A percentile compares a stretch with the other conserved stretches of the same genome.
Evolutionary conservation across 495 filamentous ascomycete species (phyloP).

Genomic region (Tricharina praecox): DNA sequence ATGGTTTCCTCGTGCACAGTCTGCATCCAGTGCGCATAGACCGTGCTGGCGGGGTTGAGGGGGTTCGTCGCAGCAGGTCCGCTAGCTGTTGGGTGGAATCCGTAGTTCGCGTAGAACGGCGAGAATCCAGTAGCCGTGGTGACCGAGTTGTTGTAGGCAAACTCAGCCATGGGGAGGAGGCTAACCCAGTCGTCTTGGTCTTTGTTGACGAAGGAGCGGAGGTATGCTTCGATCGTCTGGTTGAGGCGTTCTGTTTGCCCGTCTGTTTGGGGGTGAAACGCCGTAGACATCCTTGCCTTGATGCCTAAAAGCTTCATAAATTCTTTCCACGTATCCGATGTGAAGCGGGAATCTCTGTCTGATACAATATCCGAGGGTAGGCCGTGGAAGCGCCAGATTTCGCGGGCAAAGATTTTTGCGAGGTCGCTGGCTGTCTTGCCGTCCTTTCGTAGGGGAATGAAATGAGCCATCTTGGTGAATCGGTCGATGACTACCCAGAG

Average conservation of each 20-base stretch:
- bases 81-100: background rate
- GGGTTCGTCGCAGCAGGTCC: background rate
- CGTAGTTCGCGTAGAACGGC: slow-evolving; percentile 5
- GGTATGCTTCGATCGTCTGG: background rate
- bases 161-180: slow-evolving; percentile 1
- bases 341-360: slow-evolving; percentile 6
- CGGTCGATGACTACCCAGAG: slow-evolving; percentile 7
- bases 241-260: slow-evolving; percentile 1
- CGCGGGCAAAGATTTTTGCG: background rate
- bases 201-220: slow-evolving; percentile 4
- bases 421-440: background rate
- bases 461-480: slow-evolving; percentile 15
- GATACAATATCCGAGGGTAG: slow-evolving; percentile 8
- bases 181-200: slow-evolving; percentile 4
- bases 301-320: slow-evolving; percentile 2
- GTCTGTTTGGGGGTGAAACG: slow-evolving; percentile 4
- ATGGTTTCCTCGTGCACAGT: background rate
- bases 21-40: background rate
- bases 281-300: background rate
- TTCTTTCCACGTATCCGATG: background rate
- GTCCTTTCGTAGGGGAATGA: slow-evolving; percentile 1
- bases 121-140: background rate
- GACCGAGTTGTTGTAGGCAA: slow-evolving; percentile 4
- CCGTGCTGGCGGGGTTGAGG: background rate
- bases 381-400: slow-evolving; percentile 3